Base-by-base conservation (phyloP, 78 protist species). In the Cavenderia fasciculata region DNA sequence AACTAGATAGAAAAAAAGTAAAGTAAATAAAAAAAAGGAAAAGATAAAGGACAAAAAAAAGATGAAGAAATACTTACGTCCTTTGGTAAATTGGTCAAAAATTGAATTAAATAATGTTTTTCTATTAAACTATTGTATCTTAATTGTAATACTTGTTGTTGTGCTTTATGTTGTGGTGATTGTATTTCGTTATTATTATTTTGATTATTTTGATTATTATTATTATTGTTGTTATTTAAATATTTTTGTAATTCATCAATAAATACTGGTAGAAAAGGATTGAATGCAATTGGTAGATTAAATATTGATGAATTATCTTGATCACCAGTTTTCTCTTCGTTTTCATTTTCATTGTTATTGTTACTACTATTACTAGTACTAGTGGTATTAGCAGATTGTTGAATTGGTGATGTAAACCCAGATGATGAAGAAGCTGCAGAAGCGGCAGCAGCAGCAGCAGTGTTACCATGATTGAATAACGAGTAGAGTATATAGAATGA, bases 241-340 rank as follows among this genome's bases (percentile, higher is more conserved):
- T 82, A 78, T 43, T 82, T 82, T 43, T 82, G 79, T 7, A 82
- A 46, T 56, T 82, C 90, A 43, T 82, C 78, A 12, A 82, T 82
- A 69, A 68, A 82, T 25, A 82, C 36, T 57, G 90, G 90, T 29
- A 82, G 38, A 56, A 82, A 82, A 23, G 90, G 90, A 44, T 82
- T 82, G 4, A 56, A 82, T 82, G 46, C 29, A 33, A 82, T 82
- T 54, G 90, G 90, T 33, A 41, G 68, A 11, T 82, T 78, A 21
- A 31, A 40, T 38, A 63, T 2, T 63, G 69, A 27, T 29, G 36
- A 4, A 31, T n/a, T 2, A 27, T 8, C 6, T 66, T 74, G 46
- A 31, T 57, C 62, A 27, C 40, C 31, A 29, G 29, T 40, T 38
- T 63, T 57, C 4, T 57, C 29, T 4, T 57, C 27, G 33, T 23